A percentile compares a stretch with the other conserved stretches of the same genome.
Evolutionary conservation across 2,329 filamentous ascomycete genomes (phyloP).

Genomic region (Fusarium poae): DNA sequence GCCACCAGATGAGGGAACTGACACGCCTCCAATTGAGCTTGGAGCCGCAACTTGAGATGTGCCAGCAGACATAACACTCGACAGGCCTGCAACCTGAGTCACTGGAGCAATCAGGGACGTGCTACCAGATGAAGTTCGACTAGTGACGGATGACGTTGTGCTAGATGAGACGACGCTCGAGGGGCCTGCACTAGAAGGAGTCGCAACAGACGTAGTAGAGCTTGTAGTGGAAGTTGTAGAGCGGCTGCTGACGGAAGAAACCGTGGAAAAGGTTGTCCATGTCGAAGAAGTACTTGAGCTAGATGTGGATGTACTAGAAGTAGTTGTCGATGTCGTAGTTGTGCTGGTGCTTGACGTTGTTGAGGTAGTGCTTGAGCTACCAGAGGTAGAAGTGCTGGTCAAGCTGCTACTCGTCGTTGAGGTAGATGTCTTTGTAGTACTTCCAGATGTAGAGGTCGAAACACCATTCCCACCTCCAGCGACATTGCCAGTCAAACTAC

Average conservation of each 20-base stretch:
- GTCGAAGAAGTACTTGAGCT: not conserved
- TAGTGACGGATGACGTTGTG: conserved; percentile 34
- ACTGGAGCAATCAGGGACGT: conserved; percentile 42
- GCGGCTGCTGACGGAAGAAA: conserved; percentile 7
- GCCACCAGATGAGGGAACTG: not conserved
- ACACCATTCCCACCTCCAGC: not conserved
- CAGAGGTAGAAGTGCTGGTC: not conserved
- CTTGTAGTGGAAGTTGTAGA: not conserved
- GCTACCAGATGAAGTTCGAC: conserved; percentile 1
- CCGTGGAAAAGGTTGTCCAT: conserved; percentile 5
- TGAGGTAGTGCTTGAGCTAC: not conserved
- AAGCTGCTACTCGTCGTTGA: not conserved
- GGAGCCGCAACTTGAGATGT: accelerated
- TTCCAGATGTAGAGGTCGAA: not conserved
- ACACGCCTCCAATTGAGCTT: not conserved
- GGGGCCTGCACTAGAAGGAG: conserved; percentile 31
- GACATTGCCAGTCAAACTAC: not conserved
- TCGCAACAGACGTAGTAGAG: not conserved
- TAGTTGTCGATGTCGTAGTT: not conserved
- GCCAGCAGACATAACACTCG: not conserved
- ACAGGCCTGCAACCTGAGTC: not conserved
- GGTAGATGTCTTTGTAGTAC: accelerated
- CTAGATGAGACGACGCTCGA: not conserved
- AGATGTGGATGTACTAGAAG: not conserved
- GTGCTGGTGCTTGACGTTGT: not conserved